phyloP scores from a whole-genome alignment of 75 land plant genomes.

The Picea glauca region DNA sequence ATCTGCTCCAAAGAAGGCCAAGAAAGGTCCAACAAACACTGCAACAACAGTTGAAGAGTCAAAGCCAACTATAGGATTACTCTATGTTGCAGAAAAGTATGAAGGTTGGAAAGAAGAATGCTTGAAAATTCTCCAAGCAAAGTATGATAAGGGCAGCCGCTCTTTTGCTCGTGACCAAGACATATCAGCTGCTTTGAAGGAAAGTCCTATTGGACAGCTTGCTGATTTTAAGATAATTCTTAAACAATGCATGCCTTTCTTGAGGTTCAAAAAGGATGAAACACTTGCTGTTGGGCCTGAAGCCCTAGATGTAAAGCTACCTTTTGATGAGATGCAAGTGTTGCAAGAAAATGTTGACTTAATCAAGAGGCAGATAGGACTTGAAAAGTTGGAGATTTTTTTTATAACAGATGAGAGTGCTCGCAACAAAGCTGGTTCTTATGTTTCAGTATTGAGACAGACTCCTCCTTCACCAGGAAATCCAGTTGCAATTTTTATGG shows the following conservation, averaged over 20 bases:
- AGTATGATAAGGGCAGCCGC: slow-evolving; percentile 26
- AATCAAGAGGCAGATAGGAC: slow-evolving; percentile 70
- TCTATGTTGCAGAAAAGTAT: slow-evolving; percentile 83
- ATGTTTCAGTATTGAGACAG: slow-evolving; percentile 41
- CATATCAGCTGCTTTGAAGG: slow-evolving; percentile 49
- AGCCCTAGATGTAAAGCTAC: slow-evolving; percentile 75
- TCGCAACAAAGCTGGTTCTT: slow-evolving; percentile 35
- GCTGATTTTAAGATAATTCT: slow-evolving; percentile 64
- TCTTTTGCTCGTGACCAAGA: slow-evolving; percentile 63
- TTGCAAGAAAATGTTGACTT: slow-evolving; percentile 62
- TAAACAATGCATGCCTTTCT: slow-evolving; percentile 82
- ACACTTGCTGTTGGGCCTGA: slow-evolving; percentile 49
- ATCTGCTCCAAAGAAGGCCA: slow-evolving; percentile 62
- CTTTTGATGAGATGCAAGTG: slow-evolving; percentile 74
- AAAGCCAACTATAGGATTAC: slow-evolving; percentile 46
- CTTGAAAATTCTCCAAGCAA: slow-evolving; percentile 54
- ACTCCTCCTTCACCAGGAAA: slow-evolving; percentile 85
- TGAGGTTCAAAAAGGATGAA: slow-evolving; percentile 89
- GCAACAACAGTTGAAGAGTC: slow-evolving; percentile 21
- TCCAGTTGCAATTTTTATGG: slow-evolving; percentile 68
- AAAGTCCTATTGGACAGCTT: slow-evolving; percentile 41
- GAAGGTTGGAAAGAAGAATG: slow-evolving; percentile 80
- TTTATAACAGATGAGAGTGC: slow-evolving; percentile 47
- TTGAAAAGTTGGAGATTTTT: slow-evolving; percentile 48
- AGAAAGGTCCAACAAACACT: slow-evolving; percentile 29